phyloP scores from a whole-genome alignment of 1,139 yeast species.

The Blastobotrys capitulatus region DNA sequence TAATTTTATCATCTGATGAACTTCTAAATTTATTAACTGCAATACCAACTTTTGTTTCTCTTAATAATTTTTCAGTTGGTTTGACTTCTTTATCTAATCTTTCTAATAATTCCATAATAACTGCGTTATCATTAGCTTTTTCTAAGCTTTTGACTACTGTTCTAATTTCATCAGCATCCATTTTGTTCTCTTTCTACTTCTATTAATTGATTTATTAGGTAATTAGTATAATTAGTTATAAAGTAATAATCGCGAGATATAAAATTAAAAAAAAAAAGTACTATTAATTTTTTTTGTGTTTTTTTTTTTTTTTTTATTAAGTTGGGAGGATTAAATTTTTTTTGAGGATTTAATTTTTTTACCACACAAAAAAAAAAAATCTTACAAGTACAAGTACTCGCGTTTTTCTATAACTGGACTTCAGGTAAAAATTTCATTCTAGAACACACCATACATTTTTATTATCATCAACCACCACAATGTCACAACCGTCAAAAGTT shows the following conservation, averaged over 20 bases:
- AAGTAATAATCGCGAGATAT: no score
- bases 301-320: no score
- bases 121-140: conserved; percentile 61
- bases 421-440: no score
- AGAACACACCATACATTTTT: no score
- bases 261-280: background rate
- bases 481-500: conserved; percentile 26
- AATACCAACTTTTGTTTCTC: conserved; percentile 97
- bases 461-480: background rate
- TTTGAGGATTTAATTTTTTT: no score
- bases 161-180: conserved; percentile 65
- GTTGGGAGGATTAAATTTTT: background rate
- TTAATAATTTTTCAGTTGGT: conserved; percentile 78
- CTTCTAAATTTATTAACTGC: conserved; percentile 85
- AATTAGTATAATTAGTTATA: background rate
- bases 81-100: conserved; percentile 65
- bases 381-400: no score
- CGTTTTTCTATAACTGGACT: no score
- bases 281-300: no score
- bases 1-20: conserved; percentile 60
- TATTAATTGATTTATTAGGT: background rate
- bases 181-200: background rate
- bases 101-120: conserved; percentile 61
- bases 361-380: no score
- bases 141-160: conserved; percentile 68